Evolutionary conservation across 768 basidiomycete species (phyloP).

Genomic region (Rhodotorula taiwanensis): DNA sequence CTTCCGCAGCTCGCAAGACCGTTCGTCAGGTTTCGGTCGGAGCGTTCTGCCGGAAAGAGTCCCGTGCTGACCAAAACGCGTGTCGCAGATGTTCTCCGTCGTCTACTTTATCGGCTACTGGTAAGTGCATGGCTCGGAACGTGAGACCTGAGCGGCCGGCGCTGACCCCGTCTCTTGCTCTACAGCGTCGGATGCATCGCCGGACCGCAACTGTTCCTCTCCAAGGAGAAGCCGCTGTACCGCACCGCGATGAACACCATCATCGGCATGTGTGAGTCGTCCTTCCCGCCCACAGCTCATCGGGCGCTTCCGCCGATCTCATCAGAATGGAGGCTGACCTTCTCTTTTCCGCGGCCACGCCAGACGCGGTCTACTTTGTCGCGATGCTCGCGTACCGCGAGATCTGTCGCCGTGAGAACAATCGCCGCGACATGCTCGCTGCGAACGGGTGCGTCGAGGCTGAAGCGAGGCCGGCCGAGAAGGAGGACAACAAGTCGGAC

Average conservation of each 20-base stretch:
- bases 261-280: too few relatives aligned
- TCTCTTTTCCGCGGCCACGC: too few relatives aligned
- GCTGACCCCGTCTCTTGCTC: background rate
- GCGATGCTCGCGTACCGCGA: conserved; percentile 31
- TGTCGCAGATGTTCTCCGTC: conserved; percentile 33
- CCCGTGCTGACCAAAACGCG: too few relatives aligned
- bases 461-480: conserved; percentile 17
- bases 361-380: conserved; percentile 25
- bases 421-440: conserved; percentile 35
- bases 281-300: background rate
- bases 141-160: too few relatives aligned
- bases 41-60: too few relatives aligned
- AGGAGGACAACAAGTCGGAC: conserved; percentile 36
- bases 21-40: too few relatives aligned
- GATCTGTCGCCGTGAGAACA: conserved; percentile 36
- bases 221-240: conserved; percentile 31
- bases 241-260: conserved; percentile 36
- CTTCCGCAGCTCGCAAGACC: too few relatives aligned
- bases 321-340: too few relatives aligned
- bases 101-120: conserved; percentile 13
- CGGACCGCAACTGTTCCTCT: conserved; percentile 19
- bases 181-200: conserved; percentile 11
- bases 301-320: too few relatives aligned
- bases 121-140: background rate
- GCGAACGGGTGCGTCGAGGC: conserved; percentile 36